phyloP scores from a whole-genome alignment of 257 asterid species.

The Solanum pinnatisectum region DNA sequence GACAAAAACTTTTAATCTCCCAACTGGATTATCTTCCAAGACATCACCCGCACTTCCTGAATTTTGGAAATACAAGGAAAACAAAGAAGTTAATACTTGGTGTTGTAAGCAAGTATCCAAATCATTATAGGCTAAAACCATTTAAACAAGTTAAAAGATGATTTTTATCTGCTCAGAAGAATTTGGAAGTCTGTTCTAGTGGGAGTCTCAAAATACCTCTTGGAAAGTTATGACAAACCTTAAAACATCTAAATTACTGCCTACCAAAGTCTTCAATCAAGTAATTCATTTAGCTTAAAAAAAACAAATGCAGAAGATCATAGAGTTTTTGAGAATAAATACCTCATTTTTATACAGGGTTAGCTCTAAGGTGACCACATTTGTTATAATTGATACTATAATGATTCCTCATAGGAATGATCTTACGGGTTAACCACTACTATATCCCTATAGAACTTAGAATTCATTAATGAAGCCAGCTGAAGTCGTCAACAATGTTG shows the following conservation, averaged over 20 bases:
- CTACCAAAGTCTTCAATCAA: neutral
- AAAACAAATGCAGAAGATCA: neutral
- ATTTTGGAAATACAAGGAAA: slow-evolving; percentile 8
- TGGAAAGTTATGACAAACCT: neutral
- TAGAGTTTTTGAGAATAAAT: neutral
- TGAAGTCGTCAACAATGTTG: neutral
- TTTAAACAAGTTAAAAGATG: neutral
- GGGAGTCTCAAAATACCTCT: neutral
- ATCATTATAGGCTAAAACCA: neutral
- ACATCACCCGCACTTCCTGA: slow-evolving; percentile 96
- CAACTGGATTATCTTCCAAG: slow-evolving; percentile 78
- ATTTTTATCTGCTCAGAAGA: neutral
- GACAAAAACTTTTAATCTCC: slow-evolving; percentile 68
- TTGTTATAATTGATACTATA: neutral
- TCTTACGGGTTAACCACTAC: neutral
- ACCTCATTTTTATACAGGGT: neutral
- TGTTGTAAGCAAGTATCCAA: neutral
- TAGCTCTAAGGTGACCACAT: neutral
- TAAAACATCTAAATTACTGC: neutral
- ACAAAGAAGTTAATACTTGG: neutral
- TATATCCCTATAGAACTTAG: neutral
- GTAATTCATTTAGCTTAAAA: neutral
- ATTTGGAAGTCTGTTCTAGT: neutral
- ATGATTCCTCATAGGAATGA: neutral
- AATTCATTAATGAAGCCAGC: neutral